These are phyloP conservation scores for Pythium scleroteichum DNA, from an alignment of 352 stramenopile genomes.

Conservation along the genomic window DNA sequence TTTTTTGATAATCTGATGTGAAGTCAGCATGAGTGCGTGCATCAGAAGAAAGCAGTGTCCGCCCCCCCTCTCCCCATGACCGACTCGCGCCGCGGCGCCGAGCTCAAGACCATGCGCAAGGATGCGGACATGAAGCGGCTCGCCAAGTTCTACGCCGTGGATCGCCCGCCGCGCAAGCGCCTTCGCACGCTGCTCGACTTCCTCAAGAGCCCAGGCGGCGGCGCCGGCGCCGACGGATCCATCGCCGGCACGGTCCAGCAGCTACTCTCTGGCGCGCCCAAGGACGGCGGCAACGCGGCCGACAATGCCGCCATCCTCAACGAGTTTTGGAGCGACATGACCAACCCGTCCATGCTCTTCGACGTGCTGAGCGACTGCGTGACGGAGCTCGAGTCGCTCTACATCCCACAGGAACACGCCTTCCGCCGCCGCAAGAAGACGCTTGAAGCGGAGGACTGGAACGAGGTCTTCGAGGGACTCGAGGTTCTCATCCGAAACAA, in stretches of 20 bases:
- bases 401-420: constrained; percentile 76
- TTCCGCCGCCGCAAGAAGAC: constrained; percentile 85
- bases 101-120: constrained; percentile 26
- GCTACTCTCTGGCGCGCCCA: constrained; percentile 49
- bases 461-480: constrained; percentile 84
- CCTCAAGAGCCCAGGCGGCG: constrained; percentile 56
- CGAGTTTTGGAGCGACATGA: constrained; percentile 79
- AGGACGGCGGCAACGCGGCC: constrained; percentile 38
- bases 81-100: constrained; percentile 24
- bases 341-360: constrained; percentile 74
- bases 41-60: too few species aligned
- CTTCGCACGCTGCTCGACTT: constrained; percentile 84
- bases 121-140: constrained; percentile 74
- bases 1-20: too few species aligned
- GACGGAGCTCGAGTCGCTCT: constrained; percentile 80
- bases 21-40: too few species aligned
- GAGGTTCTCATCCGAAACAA: constrained; percentile 84
- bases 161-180: constrained; percentile 81
- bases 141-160: constrained; percentile 83
- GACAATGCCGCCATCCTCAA: constrained; percentile 53
- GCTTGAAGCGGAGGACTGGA: constrained; percentile 87
- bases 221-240: constrained; percentile 44
- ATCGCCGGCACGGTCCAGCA: constrained; percentile 74
- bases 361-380: constrained; percentile 81
- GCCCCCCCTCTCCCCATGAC: too few species aligned